phyloP scores from a whole-genome alignment of 73 alveolate genomes.

The Uronychia setigera region DNA sequence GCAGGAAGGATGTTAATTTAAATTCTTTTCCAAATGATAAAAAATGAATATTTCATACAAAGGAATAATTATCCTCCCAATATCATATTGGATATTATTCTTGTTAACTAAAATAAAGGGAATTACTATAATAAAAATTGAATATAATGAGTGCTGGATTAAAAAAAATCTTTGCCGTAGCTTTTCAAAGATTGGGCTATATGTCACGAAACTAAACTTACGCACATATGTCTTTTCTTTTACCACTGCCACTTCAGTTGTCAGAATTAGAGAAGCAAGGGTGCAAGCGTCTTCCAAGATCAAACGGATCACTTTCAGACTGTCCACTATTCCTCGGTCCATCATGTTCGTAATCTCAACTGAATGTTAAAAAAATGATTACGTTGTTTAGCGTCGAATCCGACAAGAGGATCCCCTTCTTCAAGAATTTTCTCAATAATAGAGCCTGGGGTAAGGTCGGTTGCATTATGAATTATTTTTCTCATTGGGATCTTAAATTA shows the following conservation, averaged over 20 bases:
- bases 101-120: too few species aligned
- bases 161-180: neutral
- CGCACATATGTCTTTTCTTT: constrained; percentile 45
- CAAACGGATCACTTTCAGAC: constrained; percentile 43
- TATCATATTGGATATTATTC: too few species aligned
- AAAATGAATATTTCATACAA: too few species aligned
- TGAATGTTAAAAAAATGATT: neutral
- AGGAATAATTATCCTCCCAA: too few species aligned
- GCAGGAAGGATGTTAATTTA: too few species aligned
- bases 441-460: constrained; percentile 27
- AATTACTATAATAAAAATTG: too few species aligned
- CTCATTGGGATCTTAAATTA: constrained; percentile 22
- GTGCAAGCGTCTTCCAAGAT: constrained; percentile 53
- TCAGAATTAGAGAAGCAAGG: constrained; percentile 57
- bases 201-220: neutral
- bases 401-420: constrained; percentile 25
- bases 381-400: constrained; percentile 46
- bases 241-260: constrained; percentile 58
- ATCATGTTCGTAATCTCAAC: constrained; percentile 52
- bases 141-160: too few species aligned
- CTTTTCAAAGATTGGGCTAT: neutral
- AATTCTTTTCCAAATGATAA: too few species aligned
- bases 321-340: constrained; percentile 68
- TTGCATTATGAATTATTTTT: constrained; percentile 30
- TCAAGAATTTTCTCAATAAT: constrained; percentile 44